Evolutionary conservation across 139 green algal species (phyloP).

Genomic region (Ulvella scutata): DNA sequence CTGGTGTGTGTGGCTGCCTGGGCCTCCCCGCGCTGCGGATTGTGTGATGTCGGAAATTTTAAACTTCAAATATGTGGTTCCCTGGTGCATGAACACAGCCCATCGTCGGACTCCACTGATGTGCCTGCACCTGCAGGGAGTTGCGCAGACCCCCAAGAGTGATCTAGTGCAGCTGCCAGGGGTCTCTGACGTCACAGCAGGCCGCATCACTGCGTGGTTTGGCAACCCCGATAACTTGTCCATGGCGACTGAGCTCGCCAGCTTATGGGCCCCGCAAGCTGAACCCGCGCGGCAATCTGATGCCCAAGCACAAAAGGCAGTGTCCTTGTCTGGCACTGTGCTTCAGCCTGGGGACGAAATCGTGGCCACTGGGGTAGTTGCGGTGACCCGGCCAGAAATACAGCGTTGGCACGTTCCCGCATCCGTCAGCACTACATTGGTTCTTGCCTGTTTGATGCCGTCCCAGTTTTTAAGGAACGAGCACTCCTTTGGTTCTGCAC

Average conservation of each 20-base stretch:
- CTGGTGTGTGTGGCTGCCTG: neutral
- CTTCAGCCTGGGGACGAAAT: neutral
- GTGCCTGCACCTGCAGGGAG: too few relatives aligned
- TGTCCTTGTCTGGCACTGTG: neutral
- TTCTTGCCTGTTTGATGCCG: too few relatives aligned
- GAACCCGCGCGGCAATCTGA: neutral
- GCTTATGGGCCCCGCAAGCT: neutral
- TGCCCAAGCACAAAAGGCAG: neutral
- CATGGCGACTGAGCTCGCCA: neutral
- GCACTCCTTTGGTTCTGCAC: too few relatives aligned
- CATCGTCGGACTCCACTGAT: too few relatives aligned
- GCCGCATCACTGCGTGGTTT: neutral
- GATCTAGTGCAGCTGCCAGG: neutral
- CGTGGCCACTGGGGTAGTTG: neutral
- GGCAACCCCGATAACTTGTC: neutral
- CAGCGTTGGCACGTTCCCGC: neutral
- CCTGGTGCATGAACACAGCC: too few relatives aligned
- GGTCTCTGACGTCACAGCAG: neutral
- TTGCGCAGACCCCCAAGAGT: neutral
- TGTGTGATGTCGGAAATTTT: too few relatives aligned
- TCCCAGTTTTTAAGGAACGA: too few relatives aligned
- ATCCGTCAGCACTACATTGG: too few relatives aligned
- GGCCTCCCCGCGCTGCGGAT: too few relatives aligned
- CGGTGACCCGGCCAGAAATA: neutral
- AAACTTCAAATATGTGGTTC: too few relatives aligned